These are phyloP conservation scores for Eucalyptus marginata DNA, from an alignment of 345 rosid genomes.

Conservation along the genomic window DNA sequence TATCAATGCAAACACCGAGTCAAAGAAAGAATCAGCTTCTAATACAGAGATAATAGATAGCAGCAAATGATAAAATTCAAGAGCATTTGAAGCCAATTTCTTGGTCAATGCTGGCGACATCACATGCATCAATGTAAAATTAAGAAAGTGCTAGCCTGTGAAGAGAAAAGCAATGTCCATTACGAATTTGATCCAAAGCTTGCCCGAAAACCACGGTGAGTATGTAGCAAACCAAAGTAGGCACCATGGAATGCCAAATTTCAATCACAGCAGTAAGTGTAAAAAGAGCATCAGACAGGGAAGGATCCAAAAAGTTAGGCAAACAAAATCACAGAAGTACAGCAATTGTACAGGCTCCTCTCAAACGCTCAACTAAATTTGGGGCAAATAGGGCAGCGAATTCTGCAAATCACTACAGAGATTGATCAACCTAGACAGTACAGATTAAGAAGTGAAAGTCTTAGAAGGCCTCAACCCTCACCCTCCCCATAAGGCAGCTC, in stretches of 20 bases:
- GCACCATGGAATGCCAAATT: background rate
- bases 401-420: background rate
- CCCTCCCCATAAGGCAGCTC: background rate
- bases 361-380: background rate
- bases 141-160: background rate
- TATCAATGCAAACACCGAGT: constrained; percentile 1
- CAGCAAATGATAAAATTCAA: background rate
- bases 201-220: background rate
- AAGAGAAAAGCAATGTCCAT: background rate
- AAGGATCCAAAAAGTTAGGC: background rate
- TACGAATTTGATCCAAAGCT: background rate
- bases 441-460: background rate
- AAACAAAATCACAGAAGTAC: background rate
- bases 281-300: background rate
- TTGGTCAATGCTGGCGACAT: background rate
- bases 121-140: background rate
- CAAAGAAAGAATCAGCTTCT: background rate
- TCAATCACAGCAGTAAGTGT: background rate
- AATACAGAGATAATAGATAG: background rate
- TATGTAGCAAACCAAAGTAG: background rate
- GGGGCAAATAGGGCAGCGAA: background rate
- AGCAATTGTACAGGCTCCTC: background rate
- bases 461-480: background rate
- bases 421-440: background rate
- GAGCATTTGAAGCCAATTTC: background rate